Conservation (phyloP, 371 early-diverging fungal genomes). For the Smittium mucronatum region DNA sequence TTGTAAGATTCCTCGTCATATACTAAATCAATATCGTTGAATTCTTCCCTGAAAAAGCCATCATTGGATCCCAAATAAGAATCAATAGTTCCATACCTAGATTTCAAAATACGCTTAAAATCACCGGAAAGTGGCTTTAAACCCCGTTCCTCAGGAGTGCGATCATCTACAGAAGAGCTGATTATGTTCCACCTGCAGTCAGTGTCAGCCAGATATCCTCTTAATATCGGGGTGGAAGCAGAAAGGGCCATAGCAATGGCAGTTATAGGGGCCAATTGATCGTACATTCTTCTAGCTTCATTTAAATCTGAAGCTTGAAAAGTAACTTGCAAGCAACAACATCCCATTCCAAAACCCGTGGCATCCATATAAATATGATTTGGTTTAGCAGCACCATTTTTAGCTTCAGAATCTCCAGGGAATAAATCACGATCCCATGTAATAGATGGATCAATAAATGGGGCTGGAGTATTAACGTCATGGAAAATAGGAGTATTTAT, state of each 20-base stretch:
- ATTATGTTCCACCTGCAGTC: constrained; percentile 98
- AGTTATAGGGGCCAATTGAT: constrained; percentile 84
- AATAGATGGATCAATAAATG: constrained; percentile 80
- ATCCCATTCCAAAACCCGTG: constrained; percentile 99
- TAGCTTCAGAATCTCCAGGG: constrained; percentile 29
- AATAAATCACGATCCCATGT: constrained; percentile 37
- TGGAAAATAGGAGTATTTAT: constrained; percentile 37
- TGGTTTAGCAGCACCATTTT: constrained; percentile 65
- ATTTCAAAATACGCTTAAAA: constrained; percentile 79
- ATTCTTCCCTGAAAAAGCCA: constrained; percentile 62
- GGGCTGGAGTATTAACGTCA: constrained; percentile 64
- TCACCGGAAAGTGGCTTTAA: constrained; percentile 47
- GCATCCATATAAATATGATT: constrained; percentile 97
- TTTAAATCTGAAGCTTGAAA: constrained; percentile 94
- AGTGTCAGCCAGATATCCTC: constrained; percentile 90
- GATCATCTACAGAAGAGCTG: constrained; percentile 87
- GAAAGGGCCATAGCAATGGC: constrained; percentile 95
- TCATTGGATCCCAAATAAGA: constrained; percentile 73
- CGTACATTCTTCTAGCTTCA: constrained; percentile 89
- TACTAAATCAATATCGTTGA: constrained; percentile 85
- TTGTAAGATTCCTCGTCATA: constrained; percentile 62
- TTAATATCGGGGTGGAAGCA: constrained; percentile 87
- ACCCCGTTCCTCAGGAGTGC: constrained; percentile 89
- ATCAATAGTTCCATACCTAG: constrained; percentile 93
- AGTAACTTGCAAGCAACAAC: constrained; percentile 97